Evolutionary conservation across 805 yeast genomes (phyloP).

Genomic region (Ogataea polymorpha): DNA sequence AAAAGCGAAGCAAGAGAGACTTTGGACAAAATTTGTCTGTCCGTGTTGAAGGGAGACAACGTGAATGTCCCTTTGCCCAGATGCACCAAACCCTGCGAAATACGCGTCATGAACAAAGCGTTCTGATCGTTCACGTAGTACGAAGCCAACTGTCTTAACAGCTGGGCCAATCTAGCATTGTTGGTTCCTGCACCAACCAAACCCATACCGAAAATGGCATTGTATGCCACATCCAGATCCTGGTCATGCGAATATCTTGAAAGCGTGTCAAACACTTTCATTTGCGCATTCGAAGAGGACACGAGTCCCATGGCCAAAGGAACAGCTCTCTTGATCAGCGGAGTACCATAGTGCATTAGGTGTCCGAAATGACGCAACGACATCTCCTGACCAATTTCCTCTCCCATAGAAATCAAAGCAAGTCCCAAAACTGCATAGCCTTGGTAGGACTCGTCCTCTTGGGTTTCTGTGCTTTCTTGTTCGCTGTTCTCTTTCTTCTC

Average conservation of each 20-base stretch:
- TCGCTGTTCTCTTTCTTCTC: constrained; percentile 31
- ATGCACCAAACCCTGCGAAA: constrained; percentile 93
- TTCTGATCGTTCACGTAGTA: constrained; percentile 90
- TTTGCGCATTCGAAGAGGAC: constrained; percentile 90
- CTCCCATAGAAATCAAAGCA: constrained; percentile 95
- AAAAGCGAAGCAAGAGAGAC: constrained; percentile 87
- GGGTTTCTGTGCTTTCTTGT: constrained; percentile 30
- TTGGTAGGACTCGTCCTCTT: constrained; percentile 59
- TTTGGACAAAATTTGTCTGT: constrained; percentile 81
- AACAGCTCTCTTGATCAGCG: constrained; percentile 86
- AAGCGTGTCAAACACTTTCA: constrained; percentile 94
- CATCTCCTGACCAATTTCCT: constrained; percentile 97
- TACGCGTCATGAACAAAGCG: constrained; percentile 85
- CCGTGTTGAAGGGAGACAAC: constrained; percentile 83
- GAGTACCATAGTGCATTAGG: constrained; percentile 95
- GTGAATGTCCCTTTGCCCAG: constrained; percentile 95
- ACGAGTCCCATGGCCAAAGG: constrained; percentile 98
- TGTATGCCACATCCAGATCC: constrained; percentile 89
- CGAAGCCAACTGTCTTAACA: constrained; percentile 89
- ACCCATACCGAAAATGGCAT: constrained; percentile 96
- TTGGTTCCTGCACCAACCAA: constrained; percentile 98
- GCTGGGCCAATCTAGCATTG: constrained; percentile 95
- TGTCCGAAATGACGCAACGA: constrained; percentile 95
- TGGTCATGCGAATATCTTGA: constrained; percentile 96
- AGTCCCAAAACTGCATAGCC: constrained; percentile 93